Evolutionary conservation across 2,329 filamentous ascomycete species (phyloP).

Genomic region (Blastomyces emzantsi): DNA sequence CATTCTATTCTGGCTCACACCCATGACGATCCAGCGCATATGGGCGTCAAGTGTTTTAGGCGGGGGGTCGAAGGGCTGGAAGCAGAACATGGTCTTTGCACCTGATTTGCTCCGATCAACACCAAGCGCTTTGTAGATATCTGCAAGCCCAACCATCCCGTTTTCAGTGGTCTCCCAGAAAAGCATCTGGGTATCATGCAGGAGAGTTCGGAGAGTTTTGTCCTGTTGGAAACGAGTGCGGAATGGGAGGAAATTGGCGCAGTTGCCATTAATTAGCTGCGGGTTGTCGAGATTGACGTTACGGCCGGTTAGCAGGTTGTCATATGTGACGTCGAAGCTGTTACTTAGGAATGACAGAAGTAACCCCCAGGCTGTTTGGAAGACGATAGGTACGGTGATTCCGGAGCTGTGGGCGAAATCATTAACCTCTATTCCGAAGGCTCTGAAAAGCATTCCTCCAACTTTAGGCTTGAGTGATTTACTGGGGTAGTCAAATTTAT

Average conservation of each 20-base stretch:
- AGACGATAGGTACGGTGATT: slow-evolving; percentile 29
- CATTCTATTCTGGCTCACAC: not conserved
- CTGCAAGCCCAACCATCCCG: slow-evolving; percentile 20
- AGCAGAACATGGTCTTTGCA: slow-evolving; percentile 23
- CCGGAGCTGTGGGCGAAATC: slow-evolving; percentile 18
- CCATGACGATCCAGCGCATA: slow-evolving; percentile 8
- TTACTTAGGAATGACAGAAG: slow-evolving; percentile 21
- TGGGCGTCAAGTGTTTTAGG: slow-evolving; percentile 1
- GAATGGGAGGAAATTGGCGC: slow-evolving; percentile 33
- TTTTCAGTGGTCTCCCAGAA: slow-evolving; percentile 28
- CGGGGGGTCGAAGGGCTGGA: slow-evolving; percentile 28
- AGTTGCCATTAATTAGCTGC: slow-evolving; percentile 31
- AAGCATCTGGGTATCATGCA: slow-evolving; percentile 19
- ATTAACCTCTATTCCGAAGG: slow-evolving; percentile 17
- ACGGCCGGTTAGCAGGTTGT: slow-evolving; percentile 33
- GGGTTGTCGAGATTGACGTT: slow-evolving; percentile 31
- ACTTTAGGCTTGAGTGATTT: slow-evolving; percentile 12
- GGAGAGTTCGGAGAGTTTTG: slow-evolving; percentile 14
- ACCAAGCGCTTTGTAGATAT: slow-evolving; percentile 22
- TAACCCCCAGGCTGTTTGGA: slow-evolving; percentile 29
- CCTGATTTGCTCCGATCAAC: slow-evolving; percentile 13
- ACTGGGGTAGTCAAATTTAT: slow-evolving; percentile 16
- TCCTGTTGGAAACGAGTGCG: slow-evolving; percentile 17
- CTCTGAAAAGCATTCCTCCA: slow-evolving; percentile 7
- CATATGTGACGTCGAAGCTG: slow-evolving; percentile 22